Evolutionary conservation across 129 eudicot genomes (phyloP).

Genomic region (Centaurea solstitialis): DNA sequence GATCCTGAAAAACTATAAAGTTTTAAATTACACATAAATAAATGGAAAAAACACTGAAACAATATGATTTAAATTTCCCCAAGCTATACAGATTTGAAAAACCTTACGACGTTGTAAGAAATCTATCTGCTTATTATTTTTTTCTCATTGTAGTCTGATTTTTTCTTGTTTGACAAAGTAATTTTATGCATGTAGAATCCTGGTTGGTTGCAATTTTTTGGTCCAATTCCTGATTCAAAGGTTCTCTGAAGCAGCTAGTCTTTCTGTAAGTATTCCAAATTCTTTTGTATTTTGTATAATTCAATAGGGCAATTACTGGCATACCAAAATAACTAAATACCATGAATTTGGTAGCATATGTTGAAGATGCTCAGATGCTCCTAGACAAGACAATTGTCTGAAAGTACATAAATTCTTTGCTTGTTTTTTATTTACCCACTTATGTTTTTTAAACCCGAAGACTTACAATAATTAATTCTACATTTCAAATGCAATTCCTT

Average conservation of each 20-base stretch:
- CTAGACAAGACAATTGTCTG: background rate
- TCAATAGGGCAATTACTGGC: background rate
- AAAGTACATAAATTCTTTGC: background rate
- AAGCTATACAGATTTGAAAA: constrained; percentile 59
- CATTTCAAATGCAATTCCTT: background rate
- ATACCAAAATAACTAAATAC: background rate
- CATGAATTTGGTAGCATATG: background rate
- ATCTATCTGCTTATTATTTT: constrained; percentile 9
- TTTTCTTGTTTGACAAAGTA: background rate
- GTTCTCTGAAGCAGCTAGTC: constrained; percentile 60
- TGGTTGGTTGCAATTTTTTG: constrained; percentile 80
- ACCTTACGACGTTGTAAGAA: constrained; percentile 65
- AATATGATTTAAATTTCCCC: too few relatives aligned
- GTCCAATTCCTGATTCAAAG: constrained; percentile 77
- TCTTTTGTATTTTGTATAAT: background rate
- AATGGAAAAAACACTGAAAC: too few relatives aligned
- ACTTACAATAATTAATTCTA: background rate
- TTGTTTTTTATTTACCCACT: background rate
- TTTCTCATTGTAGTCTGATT: background rate
- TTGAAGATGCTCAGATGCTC: background rate
- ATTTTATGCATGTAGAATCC: constrained; percentile 53
- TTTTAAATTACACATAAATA: too few relatives aligned
- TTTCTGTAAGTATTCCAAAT: constrained; percentile 56
- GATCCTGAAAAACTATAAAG: too few relatives aligned
- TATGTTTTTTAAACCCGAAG: background rate